Base-by-base conservation (phyloP, 2,329 filamentous ascomycete species). In the Monilinia vaccinii-corymbosi region DNA sequence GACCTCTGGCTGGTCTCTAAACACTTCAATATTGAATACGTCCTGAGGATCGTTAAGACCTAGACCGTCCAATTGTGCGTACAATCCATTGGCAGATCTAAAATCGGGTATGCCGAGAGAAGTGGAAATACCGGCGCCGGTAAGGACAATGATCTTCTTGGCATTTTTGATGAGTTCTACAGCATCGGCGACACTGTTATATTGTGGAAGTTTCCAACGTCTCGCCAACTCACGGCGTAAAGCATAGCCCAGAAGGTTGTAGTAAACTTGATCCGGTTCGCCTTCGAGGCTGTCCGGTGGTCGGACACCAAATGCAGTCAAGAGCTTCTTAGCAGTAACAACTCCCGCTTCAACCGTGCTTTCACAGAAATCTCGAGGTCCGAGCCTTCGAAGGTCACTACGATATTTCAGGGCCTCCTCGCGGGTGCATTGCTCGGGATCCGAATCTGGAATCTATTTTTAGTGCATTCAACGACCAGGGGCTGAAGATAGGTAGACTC, bases 91-190 rank as follows among this genome's bases (percentile, higher is more conserved):
- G 69, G 90, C 88, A 56, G 92, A 97, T 66, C 94, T 87, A 71
- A 99, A 99, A 73, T 99, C 94, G 5, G 94, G 94, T 62, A 99
- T 97, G 63, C 94, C 94, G 23, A 99, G 84, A 56, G 91, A 96
- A 0, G 94, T 99, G 31, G 92, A 97, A 67, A 99, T 97, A 66
- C 94, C 94, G 21, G 94, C 94, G 56, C 94, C 94, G 1, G 94
- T 97, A 66, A 99, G 83, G 65, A 97, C 88, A 69, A 99, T 84
- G 72, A 99, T 92, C 73, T 96, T 96, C 66, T 83, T 83, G 60
- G 86, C 84, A 61, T 82, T 81, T 67, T 83, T 79, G 47, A 99
- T 80, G 55, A 99, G 78, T 16, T 79, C 75, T 10, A 94, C 91
- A 5, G 90, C 94, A 74, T 99, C 91, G 65, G 95, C 88, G 56